Evolutionary conservation across 768 basidiomycete genomes (phyloP), one percentile per base, ranked within the genome.

Genomic region (Amanita pseudoporphyria): DNA sequence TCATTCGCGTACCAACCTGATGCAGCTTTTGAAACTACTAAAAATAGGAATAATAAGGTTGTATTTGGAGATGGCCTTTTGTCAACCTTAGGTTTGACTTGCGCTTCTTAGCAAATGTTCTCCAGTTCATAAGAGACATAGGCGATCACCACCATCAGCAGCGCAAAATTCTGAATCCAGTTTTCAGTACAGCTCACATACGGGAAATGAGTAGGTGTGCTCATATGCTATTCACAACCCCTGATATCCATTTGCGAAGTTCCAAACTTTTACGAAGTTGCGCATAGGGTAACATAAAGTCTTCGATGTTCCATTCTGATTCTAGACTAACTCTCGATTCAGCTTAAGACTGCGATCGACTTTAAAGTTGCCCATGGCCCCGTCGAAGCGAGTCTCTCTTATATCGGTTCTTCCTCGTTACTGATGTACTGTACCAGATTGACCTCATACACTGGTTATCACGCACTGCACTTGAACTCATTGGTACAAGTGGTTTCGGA

Each of bases 401-500:
- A 36, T 16, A 5, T 13, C 12, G 22, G 26, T 16, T 43, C 3
- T n/a, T 13, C 5, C 4, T 6, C 13, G 22, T 22, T 32, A 7
- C 19, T 13, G 32, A 21, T n/a, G 21, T 46, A 21, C 18, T 22
- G 38, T 13, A 24, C 26, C 42, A 69, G 65, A 53, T 71, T 35
- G 68, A 71, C 45, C 32, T 67, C 7, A 41, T 60, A 10, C 47
- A 58, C 10, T 66, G 70, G 69, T 63, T 65, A 58, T 56, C 69
- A 16, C 66, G 75, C 7, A 62, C 68, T 16, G 72, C 75, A 16
- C 63, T 77, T 9, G 74, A 78, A 52, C 59, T 76, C 37, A 68
- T 78, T 37, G 74, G 72, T 3, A 73, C 71, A 60, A 69, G 68
- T 14, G 73, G 76, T 3, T 62, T 78, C 24, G 71, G 71, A 6